Evolutionary conservation across 1,284 basidiomycete species (phyloP).

Genomic region (Puccinia triticina): DNA sequence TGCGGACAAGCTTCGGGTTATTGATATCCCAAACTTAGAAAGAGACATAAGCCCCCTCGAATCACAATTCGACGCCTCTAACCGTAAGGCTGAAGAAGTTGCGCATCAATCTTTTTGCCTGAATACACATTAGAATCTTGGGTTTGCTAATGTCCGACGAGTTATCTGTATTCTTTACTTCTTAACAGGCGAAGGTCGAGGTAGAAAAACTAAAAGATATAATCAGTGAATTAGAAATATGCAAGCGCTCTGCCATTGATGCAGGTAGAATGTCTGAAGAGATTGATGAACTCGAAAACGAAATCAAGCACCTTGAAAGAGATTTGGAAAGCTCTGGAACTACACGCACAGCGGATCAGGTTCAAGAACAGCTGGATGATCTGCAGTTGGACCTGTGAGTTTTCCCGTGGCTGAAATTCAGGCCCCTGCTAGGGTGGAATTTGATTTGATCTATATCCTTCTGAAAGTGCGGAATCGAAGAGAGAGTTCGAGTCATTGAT

Average conservation of each 20-base stretch:
- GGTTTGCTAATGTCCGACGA: neutral
- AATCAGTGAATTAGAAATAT: constrained; percentile 67
- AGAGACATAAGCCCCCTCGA: constrained; percentile 69
- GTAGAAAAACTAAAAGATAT: constrained; percentile 59
- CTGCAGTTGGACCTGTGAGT: constrained; percentile 71
- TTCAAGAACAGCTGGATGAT: constrained; percentile 73
- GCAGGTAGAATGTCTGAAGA: constrained; percentile 71
- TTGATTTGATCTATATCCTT: neutral
- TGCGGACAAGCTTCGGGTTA: constrained; percentile 64
- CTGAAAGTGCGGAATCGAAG: constrained; percentile 24
- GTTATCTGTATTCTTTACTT: neutral
- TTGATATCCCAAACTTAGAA: constrained; percentile 72
- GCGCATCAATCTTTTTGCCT: constrained; percentile 56
- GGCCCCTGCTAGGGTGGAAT: neutral
- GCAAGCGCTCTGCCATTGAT: constrained; percentile 71
- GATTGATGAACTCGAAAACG: constrained; percentile 68
- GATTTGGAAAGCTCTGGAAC: constrained; percentile 74
- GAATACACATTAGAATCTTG: constrained; percentile 52
- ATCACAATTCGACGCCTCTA: constrained; percentile 65
- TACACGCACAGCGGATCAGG: constrained; percentile 78
- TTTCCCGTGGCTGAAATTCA: neutral
- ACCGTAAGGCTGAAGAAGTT: constrained; percentile 67
- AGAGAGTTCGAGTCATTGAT: constrained; percentile 28
- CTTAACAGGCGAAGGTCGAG: constrained; percentile 53
- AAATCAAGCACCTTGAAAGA: constrained; percentile 71